Percentiles rank a stretch among this genome's conserved stretches.
Conservation (phyloP, 495 filamentous ascomycete species). For the Podospora tetraspora region DNA sequence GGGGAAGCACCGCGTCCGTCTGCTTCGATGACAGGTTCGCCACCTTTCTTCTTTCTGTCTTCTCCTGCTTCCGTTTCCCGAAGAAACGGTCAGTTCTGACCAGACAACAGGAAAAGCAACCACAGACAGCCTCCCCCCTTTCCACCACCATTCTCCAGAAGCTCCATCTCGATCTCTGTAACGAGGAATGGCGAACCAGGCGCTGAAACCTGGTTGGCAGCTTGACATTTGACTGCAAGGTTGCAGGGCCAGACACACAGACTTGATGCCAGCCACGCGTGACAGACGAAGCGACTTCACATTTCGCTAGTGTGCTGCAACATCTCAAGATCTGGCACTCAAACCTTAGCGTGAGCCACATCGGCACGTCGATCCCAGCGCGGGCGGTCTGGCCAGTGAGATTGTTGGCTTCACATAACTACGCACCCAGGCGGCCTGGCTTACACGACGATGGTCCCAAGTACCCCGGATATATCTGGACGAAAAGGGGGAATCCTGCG, state of each 20-base stretch:
- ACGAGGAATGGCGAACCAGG: not conserved
- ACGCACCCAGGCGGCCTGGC: not conserved
- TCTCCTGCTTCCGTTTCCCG: not conserved
- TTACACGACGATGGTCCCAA: not conserved
- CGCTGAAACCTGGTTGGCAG: not conserved
- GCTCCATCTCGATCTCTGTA: not conserved
- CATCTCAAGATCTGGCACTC: constrained; percentile 9
- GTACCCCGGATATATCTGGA: not conserved
- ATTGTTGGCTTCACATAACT: not conserved
- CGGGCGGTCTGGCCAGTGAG: not conserved
- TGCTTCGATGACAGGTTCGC: not conserved
- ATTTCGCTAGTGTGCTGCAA: constrained; percentile 10
- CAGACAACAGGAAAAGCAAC: not conserved
- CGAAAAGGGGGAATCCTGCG: not conserved
- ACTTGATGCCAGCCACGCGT: not conserved
- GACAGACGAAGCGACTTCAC: not conserved
- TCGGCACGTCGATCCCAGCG: constrained; percentile 9
- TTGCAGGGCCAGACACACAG: not conserved
- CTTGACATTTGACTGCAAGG: not conserved
- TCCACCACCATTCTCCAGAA: not conserved
- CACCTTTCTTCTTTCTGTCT: not conserved
- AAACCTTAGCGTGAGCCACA: constrained; percentile 13
- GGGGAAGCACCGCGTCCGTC: not conserved
- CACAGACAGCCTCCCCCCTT: not conserved
- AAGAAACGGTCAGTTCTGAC: not conserved